A percentile compares a stretch with the other conserved stretches of the same genome.
These are phyloP conservation scores for Curvularia sp. DNA, from an alignment of 2,329 filamentous ascomycete species.

Conservation along the genomic window DNA sequence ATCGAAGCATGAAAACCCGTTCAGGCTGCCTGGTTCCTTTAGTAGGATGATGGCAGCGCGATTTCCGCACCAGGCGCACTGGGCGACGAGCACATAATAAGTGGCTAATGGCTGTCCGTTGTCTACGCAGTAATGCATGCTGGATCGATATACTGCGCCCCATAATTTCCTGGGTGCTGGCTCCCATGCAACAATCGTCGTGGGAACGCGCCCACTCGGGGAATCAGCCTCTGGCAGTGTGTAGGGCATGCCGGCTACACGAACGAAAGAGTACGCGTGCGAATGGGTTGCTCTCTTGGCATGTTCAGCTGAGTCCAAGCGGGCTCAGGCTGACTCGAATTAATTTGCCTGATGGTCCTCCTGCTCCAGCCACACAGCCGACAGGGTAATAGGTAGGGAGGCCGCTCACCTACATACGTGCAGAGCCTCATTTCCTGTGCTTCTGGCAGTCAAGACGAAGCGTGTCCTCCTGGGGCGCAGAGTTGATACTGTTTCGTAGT, in stretches of 20 bases:
- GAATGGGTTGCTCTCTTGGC: neutral
- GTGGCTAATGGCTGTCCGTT: neutral
- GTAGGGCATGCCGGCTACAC: neutral
- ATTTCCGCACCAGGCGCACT: neutral
- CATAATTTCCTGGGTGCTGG: neutral
- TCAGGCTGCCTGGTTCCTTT: neutral
- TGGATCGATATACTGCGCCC: neutral
- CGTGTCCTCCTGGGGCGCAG: too few species aligned
- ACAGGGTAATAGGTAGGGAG: neutral
- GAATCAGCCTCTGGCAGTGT: neutral
- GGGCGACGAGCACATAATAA: neutral
- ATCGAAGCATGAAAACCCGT: neutral
- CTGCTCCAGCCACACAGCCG: neutral
- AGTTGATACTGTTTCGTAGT: neutral
- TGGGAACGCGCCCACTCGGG: neutral
- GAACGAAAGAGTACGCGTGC: neutral
- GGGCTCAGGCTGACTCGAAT: neutral
- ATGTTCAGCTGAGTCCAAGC: too few species aligned
- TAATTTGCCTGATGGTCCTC: neutral
- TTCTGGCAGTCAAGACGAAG: neutral
- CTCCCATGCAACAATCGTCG: too few species aligned
- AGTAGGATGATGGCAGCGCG: neutral
- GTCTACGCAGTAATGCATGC: neutral
- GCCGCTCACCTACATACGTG: too few species aligned
- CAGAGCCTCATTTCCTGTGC: neutral